A percentile compares a stretch with the other conserved stretches of the same genome.
Conservation (phyloP, 2,329 filamentous ascomycete genomes). For the Scorias spongiosa region DNA sequence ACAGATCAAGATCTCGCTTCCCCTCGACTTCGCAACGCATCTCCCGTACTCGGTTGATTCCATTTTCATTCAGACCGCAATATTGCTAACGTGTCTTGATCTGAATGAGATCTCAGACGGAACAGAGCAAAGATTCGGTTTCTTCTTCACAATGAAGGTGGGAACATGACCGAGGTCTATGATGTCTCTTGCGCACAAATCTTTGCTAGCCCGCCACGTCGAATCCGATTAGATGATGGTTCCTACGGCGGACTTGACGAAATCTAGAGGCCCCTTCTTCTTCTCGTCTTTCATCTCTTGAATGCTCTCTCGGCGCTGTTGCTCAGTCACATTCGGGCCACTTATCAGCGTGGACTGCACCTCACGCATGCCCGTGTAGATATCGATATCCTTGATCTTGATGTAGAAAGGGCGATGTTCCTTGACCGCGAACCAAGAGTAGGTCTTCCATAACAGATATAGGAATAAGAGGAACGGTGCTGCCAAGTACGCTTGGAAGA, state of each 20-base stretch:
- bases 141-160: not conserved
- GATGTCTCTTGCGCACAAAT: not conserved
- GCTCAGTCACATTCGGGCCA: constrained; percentile 12
- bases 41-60: not conserved
- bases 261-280: constrained; percentile 8
- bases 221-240: not conserved
- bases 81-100: not conserved
- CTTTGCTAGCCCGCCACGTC: not conserved
- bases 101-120: not conserved
- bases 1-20: not conserved
- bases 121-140: not conserved
- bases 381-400: constrained; percentile 19
- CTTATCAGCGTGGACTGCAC: constrained; percentile 11
- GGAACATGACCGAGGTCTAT: not conserved
- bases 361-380: constrained; percentile 24
- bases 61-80: not conserved
- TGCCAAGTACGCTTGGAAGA: constrained; percentile 18
- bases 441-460: constrained; percentile 18
- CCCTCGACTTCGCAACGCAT: not conserved
- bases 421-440: constrained; percentile 12
- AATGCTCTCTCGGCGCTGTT: constrained; percentile 18
- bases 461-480: constrained; percentile 16
- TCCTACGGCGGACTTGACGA: not conserved
- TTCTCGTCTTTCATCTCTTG: constrained; percentile 16
- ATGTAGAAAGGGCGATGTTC: constrained; percentile 18